phyloP scores from a whole-genome alignment of 2,329 filamentous ascomycete species.

The Onygenales sp. region DNA sequence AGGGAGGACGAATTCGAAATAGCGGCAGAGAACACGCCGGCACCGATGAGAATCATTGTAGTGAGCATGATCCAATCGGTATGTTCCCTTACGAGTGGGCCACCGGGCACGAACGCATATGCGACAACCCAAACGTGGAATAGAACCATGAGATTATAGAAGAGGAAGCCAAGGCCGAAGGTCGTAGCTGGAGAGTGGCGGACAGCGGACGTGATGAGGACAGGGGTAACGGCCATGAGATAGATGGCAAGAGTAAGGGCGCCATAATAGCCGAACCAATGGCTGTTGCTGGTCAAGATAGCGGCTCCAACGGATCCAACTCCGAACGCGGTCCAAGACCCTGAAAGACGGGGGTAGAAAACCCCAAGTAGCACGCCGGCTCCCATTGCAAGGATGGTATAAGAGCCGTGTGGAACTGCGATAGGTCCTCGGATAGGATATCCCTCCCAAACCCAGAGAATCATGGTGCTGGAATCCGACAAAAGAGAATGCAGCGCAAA shows the following conservation, averaged over 20 bases:
- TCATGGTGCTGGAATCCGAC: slow-evolving; percentile 98
- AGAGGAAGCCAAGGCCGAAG: slow-evolving; percentile 79
- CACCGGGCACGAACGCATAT: slow-evolving; percentile 94
- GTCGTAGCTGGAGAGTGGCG: slow-evolving; percentile 67
- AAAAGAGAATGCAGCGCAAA: slow-evolving; percentile 88
- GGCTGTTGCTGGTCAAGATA: slow-evolving; percentile 62
- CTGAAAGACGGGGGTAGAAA: slow-evolving; percentile 58
- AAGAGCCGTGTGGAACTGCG: slow-evolving; percentile 78
- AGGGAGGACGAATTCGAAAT: slow-evolving; percentile 40
- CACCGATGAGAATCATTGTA: slow-evolving; percentile 76
- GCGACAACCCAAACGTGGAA: slow-evolving; percentile 98
- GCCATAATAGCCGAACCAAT: slow-evolving; percentile 88
- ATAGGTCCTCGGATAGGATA: slow-evolving; percentile 84
- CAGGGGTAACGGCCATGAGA: slow-evolving; percentile 67
- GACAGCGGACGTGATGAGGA: slow-evolving; percentile 65
- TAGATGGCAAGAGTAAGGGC: slow-evolving; percentile 68
- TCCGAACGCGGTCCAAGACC: slow-evolving; percentile 71
- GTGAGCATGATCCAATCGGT: slow-evolving; percentile 92
- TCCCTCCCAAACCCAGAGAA: slow-evolving; percentile 95
- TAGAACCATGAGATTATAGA: slow-evolving; percentile 91
- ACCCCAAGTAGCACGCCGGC: slow-evolving; percentile 67
- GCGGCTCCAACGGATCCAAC: slow-evolving; percentile 71
- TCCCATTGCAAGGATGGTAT: slow-evolving; percentile 81
- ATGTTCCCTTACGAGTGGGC: slow-evolving; percentile 81
- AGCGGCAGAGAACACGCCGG: slow-evolving; percentile 64